Conservation (phyloP, 495 filamentous ascomycete species). For the Cudoniella acicularis region DNA sequence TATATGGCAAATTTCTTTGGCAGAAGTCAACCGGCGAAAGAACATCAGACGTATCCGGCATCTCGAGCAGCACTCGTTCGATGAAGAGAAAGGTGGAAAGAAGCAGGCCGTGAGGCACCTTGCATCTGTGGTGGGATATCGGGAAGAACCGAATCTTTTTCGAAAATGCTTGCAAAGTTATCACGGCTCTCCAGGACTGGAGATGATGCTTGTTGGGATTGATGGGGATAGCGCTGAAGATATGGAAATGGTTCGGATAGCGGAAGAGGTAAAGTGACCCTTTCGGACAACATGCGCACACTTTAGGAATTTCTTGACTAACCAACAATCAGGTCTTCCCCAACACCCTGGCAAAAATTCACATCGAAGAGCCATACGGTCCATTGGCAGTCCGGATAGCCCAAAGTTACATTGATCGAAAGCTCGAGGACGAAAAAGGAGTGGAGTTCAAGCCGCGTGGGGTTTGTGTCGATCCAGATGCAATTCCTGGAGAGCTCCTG, state of each 20-base stretch:
- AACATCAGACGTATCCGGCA: constrained; percentile 4
- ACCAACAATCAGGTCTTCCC: constrained; percentile 24
- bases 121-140: constrained; percentile 34
- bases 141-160: constrained; percentile 32
- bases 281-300: no score
- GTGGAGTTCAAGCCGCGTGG: neutral
- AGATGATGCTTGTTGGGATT: constrained; percentile 31
- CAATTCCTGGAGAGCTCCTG: constrained; percentile 1
- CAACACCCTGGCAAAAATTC: constrained; percentile 25
- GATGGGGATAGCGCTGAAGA: constrained; percentile 30
- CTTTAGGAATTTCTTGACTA: no score
- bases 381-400: constrained; percentile 31
- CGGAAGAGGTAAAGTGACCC: constrained; percentile 17
- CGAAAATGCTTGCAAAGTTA: constrained; percentile 32
- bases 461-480: neutral
- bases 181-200: constrained; percentile 23
- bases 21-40: constrained; percentile 11
- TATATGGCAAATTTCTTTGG: constrained; percentile 11
- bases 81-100: constrained; percentile 8
- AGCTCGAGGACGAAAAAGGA: constrained; percentile 17
- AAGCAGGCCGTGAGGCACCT: constrained; percentile 12
- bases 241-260: constrained; percentile 34
- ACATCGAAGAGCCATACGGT: constrained; percentile 30
- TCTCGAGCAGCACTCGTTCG: neutral
- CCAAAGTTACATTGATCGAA: constrained; percentile 24